phyloP scores from a whole-genome alignment of 805 yeast species.

The Candida dajiaensis region DNA sequence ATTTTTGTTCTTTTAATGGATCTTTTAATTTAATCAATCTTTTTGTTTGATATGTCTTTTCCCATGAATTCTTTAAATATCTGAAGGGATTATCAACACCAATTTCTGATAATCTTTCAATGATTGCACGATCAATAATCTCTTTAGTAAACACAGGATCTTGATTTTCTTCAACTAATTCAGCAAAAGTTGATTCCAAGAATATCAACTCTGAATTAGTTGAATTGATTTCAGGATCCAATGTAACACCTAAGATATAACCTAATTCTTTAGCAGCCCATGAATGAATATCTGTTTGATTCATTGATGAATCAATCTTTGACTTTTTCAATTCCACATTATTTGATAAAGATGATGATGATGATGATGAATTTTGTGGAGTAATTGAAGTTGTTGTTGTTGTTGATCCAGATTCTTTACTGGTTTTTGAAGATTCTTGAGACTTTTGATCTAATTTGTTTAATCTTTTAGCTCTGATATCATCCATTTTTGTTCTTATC shows the following conservation, averaged over 20 bases:
- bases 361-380: neutral
- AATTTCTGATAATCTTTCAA: slow-evolving; percentile 50
- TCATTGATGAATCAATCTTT: neutral
- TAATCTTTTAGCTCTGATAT: slow-evolving; percentile 32
- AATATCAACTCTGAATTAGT: slow-evolving; percentile 8
- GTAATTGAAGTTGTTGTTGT: neutral
- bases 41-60: slow-evolving; percentile 32
- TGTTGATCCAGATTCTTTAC: neutral
- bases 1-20: slow-evolving; percentile 31
- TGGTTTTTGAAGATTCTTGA: neutral
- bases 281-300: slow-evolving; percentile 1
- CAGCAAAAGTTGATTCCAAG: slow-evolving; percentile 20
- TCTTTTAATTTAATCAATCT: slow-evolving; percentile 39
- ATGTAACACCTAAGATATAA: slow-evolving; percentile 16
- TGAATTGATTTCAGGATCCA: slow-evolving; percentile 14
- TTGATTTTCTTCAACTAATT: slow-evolving; percentile 16
- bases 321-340: neutral
- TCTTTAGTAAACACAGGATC: slow-evolving; percentile 15
- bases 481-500: slow-evolving; percentile 2
- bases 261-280: slow-evolving; percentile 12
- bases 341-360: neutral
- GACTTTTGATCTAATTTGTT: slow-evolving; percentile 11
- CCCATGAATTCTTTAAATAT: slow-evolving; percentile 43
- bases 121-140: slow-evolving; percentile 42
- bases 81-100: slow-evolving; percentile 44